A percentile compares a stretch with the other conserved stretches of the same genome.
These are phyloP conservation scores for Cucumis hystrix DNA, from an alignment of 306 rosid genomes.

Conservation along the genomic window DNA sequence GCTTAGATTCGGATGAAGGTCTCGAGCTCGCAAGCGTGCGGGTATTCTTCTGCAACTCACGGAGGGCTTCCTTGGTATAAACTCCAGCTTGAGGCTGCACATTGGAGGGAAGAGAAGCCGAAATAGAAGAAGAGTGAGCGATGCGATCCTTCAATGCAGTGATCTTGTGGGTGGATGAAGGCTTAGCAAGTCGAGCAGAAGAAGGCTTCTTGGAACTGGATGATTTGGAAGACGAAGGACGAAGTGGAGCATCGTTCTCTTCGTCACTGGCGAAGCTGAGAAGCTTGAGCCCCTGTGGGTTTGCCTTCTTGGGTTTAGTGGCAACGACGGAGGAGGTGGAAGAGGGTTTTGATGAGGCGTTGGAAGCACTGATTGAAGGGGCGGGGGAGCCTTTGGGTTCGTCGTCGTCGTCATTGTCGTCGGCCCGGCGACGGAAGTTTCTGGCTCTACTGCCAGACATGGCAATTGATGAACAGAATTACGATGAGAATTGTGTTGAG, in stretches of 20 bases:
- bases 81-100: slow-evolving; percentile 89
- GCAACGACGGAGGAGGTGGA: slow-evolving; percentile 2
- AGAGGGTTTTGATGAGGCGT: slow-evolving; percentile 25
- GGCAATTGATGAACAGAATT: neutral
- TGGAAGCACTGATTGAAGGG: slow-evolving; percentile 9
- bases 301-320: slow-evolving; percentile 53
- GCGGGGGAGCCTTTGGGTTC: slow-evolving; percentile 10
- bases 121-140: slow-evolving; percentile 23
- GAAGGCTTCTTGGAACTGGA: slow-evolving; percentile 29
- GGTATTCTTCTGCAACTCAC: slow-evolving; percentile 85
- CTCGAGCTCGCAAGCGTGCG: slow-evolving; percentile 63
- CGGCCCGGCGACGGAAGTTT: slow-evolving; percentile 82
- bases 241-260: slow-evolving; percentile 30
- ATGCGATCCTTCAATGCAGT: slow-evolving; percentile 53
- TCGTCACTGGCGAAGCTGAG: slow-evolving; percentile 88
- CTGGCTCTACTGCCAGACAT: slow-evolving; percentile 60
- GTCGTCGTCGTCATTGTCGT: slow-evolving; percentile 25
- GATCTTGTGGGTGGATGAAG: slow-evolving; percentile 57
- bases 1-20: slow-evolving; percentile 38
- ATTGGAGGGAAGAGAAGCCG: slow-evolving; percentile 40
- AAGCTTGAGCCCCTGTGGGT: slow-evolving; percentile 43
- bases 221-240: slow-evolving; percentile 19
- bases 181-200: slow-evolving; percentile 31
- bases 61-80: slow-evolving; percentile 83
- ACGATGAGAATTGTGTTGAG: neutral